phyloP scores from a whole-genome alignment of 352 stramenopile genomes.

The Phytophthora pini region DNA sequence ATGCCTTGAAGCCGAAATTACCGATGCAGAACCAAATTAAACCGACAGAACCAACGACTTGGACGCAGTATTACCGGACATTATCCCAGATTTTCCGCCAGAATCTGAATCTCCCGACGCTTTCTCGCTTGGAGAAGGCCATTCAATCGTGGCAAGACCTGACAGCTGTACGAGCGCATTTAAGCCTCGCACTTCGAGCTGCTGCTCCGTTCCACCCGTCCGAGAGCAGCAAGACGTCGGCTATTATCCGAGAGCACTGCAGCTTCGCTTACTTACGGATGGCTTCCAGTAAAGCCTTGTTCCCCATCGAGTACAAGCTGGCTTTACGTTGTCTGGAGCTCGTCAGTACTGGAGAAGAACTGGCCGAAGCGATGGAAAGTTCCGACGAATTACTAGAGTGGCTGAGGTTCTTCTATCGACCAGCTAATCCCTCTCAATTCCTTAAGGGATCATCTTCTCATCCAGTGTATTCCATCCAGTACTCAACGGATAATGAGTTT shows the following conservation, averaged over 20 bases:
- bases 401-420: slow-evolving; percentile 76
- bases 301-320: slow-evolving; percentile 76
- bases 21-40: slow-evolving; percentile 13
- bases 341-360: slow-evolving; percentile 36
- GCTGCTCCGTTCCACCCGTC: slow-evolving; percentile 32
- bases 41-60: slow-evolving; percentile 25
- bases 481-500: slow-evolving; percentile 24
- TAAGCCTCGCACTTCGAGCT: slow-evolving; percentile 48
- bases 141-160: slow-evolving; percentile 50
- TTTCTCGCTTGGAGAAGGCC: slow-evolving; percentile 44
- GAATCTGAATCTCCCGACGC: slow-evolving; percentile 18
- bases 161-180: slow-evolving; percentile 44
- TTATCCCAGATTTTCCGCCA: slow-evolving; percentile 39
- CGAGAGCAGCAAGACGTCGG: slow-evolving; percentile 15
- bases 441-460: slow-evolving; percentile 57
- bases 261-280: slow-evolving; percentile 41
- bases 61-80: slow-evolving; percentile 37
- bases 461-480: slow-evolving; percentile 63
- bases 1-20: slow-evolving; percentile 43
- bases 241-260: slow-evolving; percentile 40
- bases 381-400: slow-evolving; percentile 49
- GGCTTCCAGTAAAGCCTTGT: slow-evolving; percentile 46
- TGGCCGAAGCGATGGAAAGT: slow-evolving; percentile 35
- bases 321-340: slow-evolving; percentile 52
- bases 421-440: slow-evolving; percentile 64